Conservation (phyloP, 768 basidiomycete species). For the Russula sp. region DNA sequence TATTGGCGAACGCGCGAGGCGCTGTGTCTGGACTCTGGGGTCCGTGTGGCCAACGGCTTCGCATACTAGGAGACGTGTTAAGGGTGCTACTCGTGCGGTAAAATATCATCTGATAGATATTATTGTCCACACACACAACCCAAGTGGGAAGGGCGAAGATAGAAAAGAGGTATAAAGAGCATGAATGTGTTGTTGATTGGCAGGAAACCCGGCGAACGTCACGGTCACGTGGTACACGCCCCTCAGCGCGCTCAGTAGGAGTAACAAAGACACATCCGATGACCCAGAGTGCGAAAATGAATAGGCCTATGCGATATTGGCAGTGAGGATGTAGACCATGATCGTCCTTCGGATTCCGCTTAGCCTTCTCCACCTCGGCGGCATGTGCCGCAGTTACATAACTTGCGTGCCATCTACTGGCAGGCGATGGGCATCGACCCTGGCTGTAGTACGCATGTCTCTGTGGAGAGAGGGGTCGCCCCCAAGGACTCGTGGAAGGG, state of each 20-base stretch:
- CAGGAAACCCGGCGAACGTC: constrained; percentile 85
- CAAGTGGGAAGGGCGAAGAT: not conserved
- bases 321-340: constrained; percentile 79
- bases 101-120: constrained; percentile 9
- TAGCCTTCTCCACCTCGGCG: constrained; percentile 61
- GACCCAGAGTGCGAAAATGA: constrained; percentile 67
- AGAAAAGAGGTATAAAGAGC: not conserved
- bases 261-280: constrained; percentile 57
- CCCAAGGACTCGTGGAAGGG: too few species aligned
- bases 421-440: too few species aligned
- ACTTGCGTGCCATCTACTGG: too few species aligned
- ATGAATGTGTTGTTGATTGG: not conserved
- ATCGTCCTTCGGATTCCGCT: constrained; percentile 58
- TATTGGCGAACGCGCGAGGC: not conserved
- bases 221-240: constrained; percentile 84
- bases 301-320: constrained; percentile 63
- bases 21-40: constrained; percentile 20
- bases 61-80: constrained; percentile 4
- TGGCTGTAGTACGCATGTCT: too few species aligned
- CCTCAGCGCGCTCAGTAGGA: constrained; percentile 67
- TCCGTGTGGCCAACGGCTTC: constrained; percentile 22
- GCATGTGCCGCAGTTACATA: constrained; percentile 66
- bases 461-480: too few species aligned
- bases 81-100: not conserved
- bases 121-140: not conserved